Percentiles rank a stretch among this genome's conserved stretches.
Evolutionary conservation across 2,329 filamentous ascomycete species (phyloP).

Genomic region (Cladosporium sphaerospermum): DNA sequence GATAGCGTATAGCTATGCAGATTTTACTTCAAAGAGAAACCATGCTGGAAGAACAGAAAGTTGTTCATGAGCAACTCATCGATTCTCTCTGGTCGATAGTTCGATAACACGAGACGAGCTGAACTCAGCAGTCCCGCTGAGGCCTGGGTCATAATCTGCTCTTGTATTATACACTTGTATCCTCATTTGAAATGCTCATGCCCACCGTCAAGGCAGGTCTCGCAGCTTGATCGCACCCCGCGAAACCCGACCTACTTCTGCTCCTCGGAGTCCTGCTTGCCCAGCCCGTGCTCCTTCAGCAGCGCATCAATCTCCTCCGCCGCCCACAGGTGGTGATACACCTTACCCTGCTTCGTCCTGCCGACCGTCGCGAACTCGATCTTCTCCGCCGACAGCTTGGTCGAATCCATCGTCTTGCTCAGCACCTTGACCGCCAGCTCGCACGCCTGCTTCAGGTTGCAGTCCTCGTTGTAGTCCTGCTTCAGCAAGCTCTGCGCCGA

Average conservation of each 20-base stretch:
- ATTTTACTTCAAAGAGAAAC: no score
- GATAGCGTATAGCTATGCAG: no score
- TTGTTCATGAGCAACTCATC: no score
- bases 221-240: background rate
- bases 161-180: constrained; percentile 11
- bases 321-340: constrained; percentile 96
- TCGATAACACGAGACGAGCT: no score
- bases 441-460: constrained; percentile 90
- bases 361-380: constrained; percentile 99
- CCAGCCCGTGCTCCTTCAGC: constrained; percentile 90
- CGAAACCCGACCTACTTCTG: background rate
- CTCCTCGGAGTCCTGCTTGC: constrained; percentile 60
- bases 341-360: constrained; percentile 88
- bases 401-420: constrained; percentile 99
- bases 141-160: constrained; percentile 3
- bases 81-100: no score
- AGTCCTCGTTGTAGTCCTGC: constrained; percentile 99
- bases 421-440: constrained; percentile 96
- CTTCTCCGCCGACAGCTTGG: constrained; percentile 98
- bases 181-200: constrained; percentile 1
- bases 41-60: no score
- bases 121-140: no score
- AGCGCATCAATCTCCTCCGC: constrained; percentile 93
- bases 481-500: constrained; percentile 95
- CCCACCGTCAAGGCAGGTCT: constrained; percentile 1